phyloP scores from a whole-genome alignment of 441 rosid species.

The Manihot esculenta region DNA sequence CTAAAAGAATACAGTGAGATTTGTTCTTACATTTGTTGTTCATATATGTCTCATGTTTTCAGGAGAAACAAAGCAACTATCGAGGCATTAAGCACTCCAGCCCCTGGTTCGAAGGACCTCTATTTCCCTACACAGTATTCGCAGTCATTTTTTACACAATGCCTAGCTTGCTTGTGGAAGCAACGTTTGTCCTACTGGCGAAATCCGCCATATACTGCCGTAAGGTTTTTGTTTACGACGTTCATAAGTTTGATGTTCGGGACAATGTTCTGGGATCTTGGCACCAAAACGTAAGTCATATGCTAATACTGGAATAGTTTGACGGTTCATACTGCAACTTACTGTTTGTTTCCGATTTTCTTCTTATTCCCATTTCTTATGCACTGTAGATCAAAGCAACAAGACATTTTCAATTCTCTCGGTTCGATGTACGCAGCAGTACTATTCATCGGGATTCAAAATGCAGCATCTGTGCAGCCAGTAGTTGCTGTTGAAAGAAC shows the following conservation, averaged over 20 bases:
- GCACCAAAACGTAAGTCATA: conserved; percentile 50
- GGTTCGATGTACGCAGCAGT: conserved; percentile 71
- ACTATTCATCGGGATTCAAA: conserved; percentile 64
- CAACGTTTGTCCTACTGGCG: conserved; percentile 84
- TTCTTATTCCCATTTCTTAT: not conserved
- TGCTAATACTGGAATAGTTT: not conserved
- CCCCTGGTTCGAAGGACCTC: conserved; percentile 60
- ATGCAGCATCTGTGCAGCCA: conserved; percentile 54
- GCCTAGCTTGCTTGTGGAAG: conserved; percentile 83
- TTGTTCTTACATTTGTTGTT: no score
- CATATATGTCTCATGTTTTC: no score
- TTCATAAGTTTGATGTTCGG: conserved; percentile 71
- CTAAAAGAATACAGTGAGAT: no score
- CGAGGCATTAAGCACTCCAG: conserved; percentile 49
- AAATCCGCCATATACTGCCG: conserved; percentile 76
- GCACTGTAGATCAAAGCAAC: conserved; percentile 28
- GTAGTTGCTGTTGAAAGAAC: conserved; percentile 58
- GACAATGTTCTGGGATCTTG: conserved; percentile 78
- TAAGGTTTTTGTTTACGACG: conserved; percentile 61
- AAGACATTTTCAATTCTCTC: conserved; percentile 54
- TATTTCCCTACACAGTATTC: conserved; percentile 62
- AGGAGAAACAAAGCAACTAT: conserved; percentile 79
- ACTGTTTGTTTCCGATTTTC: conserved; percentile 4
- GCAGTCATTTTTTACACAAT: conserved; percentile 56
- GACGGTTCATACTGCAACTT: not conserved